Evolutionary conservation across 805 yeast genomes (phyloP), one percentile per base, ranked within the genome.

Genomic region (Myxozyma sirexii): DNA sequence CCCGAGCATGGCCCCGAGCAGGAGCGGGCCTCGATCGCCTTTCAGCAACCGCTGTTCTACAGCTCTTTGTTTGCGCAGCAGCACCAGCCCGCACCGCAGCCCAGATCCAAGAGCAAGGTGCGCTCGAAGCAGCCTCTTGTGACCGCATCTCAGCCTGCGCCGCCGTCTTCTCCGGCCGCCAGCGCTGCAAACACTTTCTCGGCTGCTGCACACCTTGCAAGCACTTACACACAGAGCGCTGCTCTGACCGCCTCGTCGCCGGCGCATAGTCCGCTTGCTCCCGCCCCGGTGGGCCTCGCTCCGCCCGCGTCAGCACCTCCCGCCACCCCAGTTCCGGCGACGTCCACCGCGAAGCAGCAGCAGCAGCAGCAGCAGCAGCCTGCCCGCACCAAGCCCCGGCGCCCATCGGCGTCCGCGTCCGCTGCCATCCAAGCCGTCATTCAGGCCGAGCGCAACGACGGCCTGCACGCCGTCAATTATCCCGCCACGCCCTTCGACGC

Each of bases 381-480:
- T n/a, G 39, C 50, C 23, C 39, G 39, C 39, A 19, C 39, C 13
- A 46, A 46, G 27, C 50, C 50, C 26, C 56, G 48, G 3, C 48
- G 56, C 13, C 42, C 41, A 10, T 21, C 46, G 7, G 41, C 39
- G 21, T 45, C 46, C 13, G 26, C 50, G 4, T 35, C 44, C 7
- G 41, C 56, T 1, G 43, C 42, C 15, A 17, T 38, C 27, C 44
- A 35, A 23, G 33, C 44, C 44, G 29, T 43, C 42, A 48, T 27
- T 5, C 57, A n/a, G 51, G 49, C 39, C 43, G 48, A 31, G 24
- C 54, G 37, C 45, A 54, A 51, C 52, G 60, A 50, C 42, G 38
- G 50, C 27, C 54, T 19, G 43, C 63, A 54, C 46, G 48, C 42
- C 21, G 62, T 56, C 49, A 62, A 63, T 57, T 63, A 52, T 50